Evolutionary conservation across 164 flowering plant species (phyloP), one percentile per base, ranked within the genome.

Genomic region (Cinnamomum micranthum): DNA sequence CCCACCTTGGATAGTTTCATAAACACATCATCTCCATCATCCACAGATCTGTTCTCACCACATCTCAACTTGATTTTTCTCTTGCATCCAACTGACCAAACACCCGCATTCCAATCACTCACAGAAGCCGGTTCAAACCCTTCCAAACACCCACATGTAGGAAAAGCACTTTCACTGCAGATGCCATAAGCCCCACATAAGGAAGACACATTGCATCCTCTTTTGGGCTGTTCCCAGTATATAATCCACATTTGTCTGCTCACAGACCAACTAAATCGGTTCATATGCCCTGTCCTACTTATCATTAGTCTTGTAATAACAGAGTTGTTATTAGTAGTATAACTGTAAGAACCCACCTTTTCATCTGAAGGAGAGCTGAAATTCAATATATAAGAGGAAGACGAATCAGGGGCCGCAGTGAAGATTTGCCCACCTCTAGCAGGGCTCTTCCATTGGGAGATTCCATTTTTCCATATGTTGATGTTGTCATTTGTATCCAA

Each of bases 111-210:
- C 82, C 77, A 72, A 14, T 80, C 77, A 22, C 28, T 6, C 19
- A 41, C 23, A 62, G 65, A 77, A 13, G 6, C 13, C 1, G 82
- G 80, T 31, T 60, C 73, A 65, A 80, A 82, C 41, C 85, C 82
- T 3, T 28, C n/a, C 73, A 80, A 69, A 50, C 82, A 82, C 23
- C 41, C 63, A 58, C 84, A 82, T 1, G 12, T 4, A 11, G 73
- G 47, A 41, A 41, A 12, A 2, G 10, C 0, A 22, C 51, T 5
- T 6, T 20, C 14, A 23, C 41, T 52, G 70, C 84, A 82, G 28
- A 47, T 71, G 0, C 82, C 74, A 69, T 68, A 79, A 3, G 76
- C 10, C 20, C 82, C 82, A 31, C 80, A 82, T 3, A 2, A 19
- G n/a, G 69, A 76, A 65, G 79, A 74, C 17, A 79, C 75, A 1